A percentile compares a stretch with the other conserved stretches of the same genome.
Evolutionary conservation across 1,139 yeast genomes (phyloP).

Genomic region (Lodderomyces orthopsilosis): DNA sequence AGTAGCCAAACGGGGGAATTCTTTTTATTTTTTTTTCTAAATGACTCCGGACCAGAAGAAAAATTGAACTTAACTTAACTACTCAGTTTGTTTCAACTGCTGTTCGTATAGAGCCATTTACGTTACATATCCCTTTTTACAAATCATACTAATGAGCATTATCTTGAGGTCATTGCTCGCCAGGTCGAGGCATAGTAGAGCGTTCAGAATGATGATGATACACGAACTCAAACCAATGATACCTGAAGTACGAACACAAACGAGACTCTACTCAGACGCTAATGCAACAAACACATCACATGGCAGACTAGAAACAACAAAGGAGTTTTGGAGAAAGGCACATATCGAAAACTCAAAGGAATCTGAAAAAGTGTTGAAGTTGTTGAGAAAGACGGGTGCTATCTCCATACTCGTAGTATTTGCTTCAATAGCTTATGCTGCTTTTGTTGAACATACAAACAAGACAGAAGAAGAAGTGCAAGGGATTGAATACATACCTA

Average conservation of each 20-base stretch:
- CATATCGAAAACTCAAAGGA: conserved; percentile 36
- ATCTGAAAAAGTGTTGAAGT: conserved; percentile 29
- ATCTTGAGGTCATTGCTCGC: conserved; percentile 11
- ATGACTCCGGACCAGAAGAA: no score
- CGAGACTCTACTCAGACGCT: not conserved
- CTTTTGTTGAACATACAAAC: conserved; percentile 14
- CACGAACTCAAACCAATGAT: conserved; percentile 10
- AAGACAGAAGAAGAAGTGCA: conserved; percentile 7
- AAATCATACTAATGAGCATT: not conserved
- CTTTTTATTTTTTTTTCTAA: not conserved
- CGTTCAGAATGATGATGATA: conserved; percentile 13
- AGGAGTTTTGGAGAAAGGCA: conserved; percentile 20
- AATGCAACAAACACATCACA: not conserved
- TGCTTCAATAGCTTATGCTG: conserved; percentile 35
- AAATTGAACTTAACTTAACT: no score
- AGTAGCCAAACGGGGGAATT: not conserved
- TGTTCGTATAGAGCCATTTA: no score
- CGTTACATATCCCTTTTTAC: no score
- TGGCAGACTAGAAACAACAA: conserved; percentile 7
- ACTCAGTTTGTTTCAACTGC: no score
- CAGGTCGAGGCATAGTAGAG: conserved; percentile 12
- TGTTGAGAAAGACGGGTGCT: conserved; percentile 33
- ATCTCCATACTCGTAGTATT: conserved; percentile 33
- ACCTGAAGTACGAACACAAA: conserved; percentile 7
- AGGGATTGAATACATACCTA: conserved; percentile 13